Percentiles rank a stretch among this genome's conserved stretches.
Evolutionary conservation across 768 basidiomycete species (phyloP).

Genomic region (Trametes sanguinea): DNA sequence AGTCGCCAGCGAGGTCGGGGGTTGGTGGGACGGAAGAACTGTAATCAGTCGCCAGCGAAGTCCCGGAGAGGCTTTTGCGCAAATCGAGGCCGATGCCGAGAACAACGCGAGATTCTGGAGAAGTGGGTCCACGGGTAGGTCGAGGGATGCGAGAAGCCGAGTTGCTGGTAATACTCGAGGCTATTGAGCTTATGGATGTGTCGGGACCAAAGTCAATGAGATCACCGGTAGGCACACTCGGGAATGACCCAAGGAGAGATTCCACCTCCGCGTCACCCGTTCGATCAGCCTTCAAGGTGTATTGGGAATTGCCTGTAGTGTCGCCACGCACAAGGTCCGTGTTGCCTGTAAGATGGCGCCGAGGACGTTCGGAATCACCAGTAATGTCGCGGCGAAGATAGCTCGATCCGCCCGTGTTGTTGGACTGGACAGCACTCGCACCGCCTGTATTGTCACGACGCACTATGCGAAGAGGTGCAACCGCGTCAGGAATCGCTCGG

Average conservation of each 20-base stretch:
- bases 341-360: constrained; percentile 13
- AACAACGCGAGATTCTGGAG: constrained; percentile 4
- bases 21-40: constrained; percentile 44
- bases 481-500: not conserved
- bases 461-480: constrained; percentile 10
- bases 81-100: constrained; percentile 15
- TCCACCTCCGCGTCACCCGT: constrained; percentile 31
- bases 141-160: constrained; percentile 27
- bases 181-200: constrained; percentile 14
- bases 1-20: constrained; percentile 62
- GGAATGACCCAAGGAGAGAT: constrained; percentile 24
- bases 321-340: constrained; percentile 4
- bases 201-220: constrained; percentile 27
- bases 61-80: constrained; percentile 16
- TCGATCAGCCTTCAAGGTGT: constrained; percentile 23
- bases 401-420: constrained; percentile 6
- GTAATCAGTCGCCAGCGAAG: constrained; percentile 26
- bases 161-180: constrained; percentile 10
- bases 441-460: constrained; percentile 10
- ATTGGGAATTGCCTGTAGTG: constrained; percentile 13
- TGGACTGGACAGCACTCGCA: not conserved
- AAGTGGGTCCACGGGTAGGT: not conserved
- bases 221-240: constrained; percentile 20
- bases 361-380: not conserved
- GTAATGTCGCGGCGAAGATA: constrained; percentile 12